These are phyloP conservation scores for Bothriochloa decipiens DNA, from an alignment of 176 grass and related monocot genomes.

Conservation along the genomic window DNA sequence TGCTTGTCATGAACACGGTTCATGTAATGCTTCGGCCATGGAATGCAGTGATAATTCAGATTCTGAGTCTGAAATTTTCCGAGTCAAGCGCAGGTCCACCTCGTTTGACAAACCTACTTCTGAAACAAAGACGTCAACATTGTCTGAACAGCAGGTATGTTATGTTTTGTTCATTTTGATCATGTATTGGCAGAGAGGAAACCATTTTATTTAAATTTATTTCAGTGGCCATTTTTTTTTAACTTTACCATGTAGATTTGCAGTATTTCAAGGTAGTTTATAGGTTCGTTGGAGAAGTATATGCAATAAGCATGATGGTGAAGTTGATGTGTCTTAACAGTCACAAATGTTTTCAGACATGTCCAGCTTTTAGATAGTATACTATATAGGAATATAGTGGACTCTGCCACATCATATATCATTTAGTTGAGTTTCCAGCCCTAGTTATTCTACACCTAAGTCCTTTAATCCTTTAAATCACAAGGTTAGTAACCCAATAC, in stretches of 20 bases:
- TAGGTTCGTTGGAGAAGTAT: background rate
- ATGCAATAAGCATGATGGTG: background rate
- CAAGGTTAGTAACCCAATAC: background rate
- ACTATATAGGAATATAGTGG: background rate
- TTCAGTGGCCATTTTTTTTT: background rate
- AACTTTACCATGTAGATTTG: background rate
- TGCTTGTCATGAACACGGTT: conserved; percentile 41
- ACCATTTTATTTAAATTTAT: background rate
- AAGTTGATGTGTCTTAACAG: background rate
- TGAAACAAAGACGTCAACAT: conserved; percentile 39
- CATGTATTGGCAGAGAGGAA: background rate
- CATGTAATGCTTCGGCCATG: conserved; percentile 46
- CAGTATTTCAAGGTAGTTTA: background rate
- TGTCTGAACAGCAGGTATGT: conserved; percentile 71
- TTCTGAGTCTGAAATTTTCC: conserved; percentile 79
- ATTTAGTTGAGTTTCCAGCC: conserved; percentile 8
- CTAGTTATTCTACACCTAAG: background rate
- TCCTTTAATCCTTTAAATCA: background rate
- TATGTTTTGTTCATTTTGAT: conserved; percentile 3
- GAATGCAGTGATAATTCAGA: conserved; percentile 79
- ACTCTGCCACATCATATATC: background rate
- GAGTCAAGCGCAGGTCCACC: conserved; percentile 77
- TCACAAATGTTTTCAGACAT: background rate
- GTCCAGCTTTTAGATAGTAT: background rate
- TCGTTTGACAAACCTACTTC: conserved; percentile 39